Evolutionary conservation across 805 yeast genomes (phyloP).

Genomic region (Kodamaea laetipori): DNA sequence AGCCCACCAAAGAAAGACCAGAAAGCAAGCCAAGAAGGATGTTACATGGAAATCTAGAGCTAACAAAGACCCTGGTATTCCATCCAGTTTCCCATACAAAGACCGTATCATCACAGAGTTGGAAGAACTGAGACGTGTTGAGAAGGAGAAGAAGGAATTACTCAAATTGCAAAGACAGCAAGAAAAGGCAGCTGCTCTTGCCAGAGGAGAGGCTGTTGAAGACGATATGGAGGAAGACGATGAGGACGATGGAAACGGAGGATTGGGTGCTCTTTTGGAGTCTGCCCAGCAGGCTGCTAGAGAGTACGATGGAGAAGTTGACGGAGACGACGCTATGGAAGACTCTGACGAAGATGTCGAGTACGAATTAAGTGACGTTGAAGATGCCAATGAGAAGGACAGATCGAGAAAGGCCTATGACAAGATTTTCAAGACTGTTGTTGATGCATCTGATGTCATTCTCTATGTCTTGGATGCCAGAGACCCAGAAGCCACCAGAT

Average conservation of each 20-base stretch:
- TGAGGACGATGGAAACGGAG: conserved; percentile 47
- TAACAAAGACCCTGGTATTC: conserved; percentile 92
- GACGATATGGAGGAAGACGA: conserved; percentile 41
- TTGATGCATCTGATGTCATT: conserved; percentile 88
- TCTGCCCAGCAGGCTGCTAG: conserved; percentile 89
- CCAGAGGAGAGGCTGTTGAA: conserved; percentile 41
- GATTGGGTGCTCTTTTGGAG: conserved; percentile 81
- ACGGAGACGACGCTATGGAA: conserved; percentile 29
- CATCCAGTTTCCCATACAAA: conserved; percentile 92
- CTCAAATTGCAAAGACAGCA: conserved; percentile 53
- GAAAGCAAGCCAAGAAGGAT: conserved; percentile 82
- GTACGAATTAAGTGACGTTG: conserved; percentile 44
- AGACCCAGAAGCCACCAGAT: conserved; percentile 94
- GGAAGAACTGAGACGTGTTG: conserved; percentile 60
- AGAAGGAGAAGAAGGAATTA: conserved; percentile 54
- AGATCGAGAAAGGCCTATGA: conserved; percentile 89
- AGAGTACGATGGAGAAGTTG: conserved; percentile 62
- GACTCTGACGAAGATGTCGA: conserved; percentile 45
- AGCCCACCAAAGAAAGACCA: conserved; percentile 85
- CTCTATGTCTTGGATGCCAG: conserved; percentile 95
- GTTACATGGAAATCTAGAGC: conserved; percentile 87
- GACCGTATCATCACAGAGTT: conserved; percentile 74
- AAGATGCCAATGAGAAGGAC: conserved; percentile 53
- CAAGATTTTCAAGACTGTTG: conserved; percentile 89
- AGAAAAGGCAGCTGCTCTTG: conserved; percentile 43